Conservation (phyloP, 306 rosid species). For the Ochetophila trinervis region DNA sequence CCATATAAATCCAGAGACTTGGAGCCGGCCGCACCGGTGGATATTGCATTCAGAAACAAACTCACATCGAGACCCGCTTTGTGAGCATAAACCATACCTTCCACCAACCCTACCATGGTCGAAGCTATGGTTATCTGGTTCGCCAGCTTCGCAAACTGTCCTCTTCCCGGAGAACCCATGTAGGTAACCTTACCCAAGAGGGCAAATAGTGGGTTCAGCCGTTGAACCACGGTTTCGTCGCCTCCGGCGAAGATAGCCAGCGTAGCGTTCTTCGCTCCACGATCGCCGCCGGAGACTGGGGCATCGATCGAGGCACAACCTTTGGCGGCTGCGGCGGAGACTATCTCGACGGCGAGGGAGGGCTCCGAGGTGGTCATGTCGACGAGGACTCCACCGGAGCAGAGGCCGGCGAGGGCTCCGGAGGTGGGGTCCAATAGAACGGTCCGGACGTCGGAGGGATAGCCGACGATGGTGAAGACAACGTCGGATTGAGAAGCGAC, state of each 20-base stretch:
- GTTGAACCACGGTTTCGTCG: slow-evolving; percentile 36
- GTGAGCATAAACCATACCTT: slow-evolving; percentile 81
- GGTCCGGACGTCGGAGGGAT: slow-evolving; percentile 89
- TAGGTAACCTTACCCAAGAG: slow-evolving; percentile 70
- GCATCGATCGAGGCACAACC: slow-evolving; percentile 70
- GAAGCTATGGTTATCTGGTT: slow-evolving; percentile 75
- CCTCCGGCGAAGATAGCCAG: slow-evolving; percentile 85
- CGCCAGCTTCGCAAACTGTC: slow-evolving; percentile 85
- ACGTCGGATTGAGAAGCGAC: slow-evolving; percentile 77
- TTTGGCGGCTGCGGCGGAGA: slow-evolving; percentile 44
- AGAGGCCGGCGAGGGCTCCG: slow-evolving; percentile 80
- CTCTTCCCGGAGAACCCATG: slow-evolving; percentile 85
- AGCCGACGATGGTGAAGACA: slow-evolving; percentile 88
- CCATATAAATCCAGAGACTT: slow-evolving; percentile 64
- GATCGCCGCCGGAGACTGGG: slow-evolving; percentile 89
- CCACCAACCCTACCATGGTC: slow-evolving; percentile 83
- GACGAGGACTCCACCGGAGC: slow-evolving; percentile 70
- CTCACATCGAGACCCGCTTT: slow-evolving; percentile 74
- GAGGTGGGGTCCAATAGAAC: slow-evolving; percentile 63
- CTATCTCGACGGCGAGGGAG: slow-evolving; percentile 75
- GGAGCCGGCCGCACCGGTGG: slow-evolving; percentile 77
- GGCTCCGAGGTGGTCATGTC: slow-evolving; percentile 98
- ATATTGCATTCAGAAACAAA: slow-evolving; percentile 60
- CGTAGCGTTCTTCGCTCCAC: slow-evolving; percentile 66
- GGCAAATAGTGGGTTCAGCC: slow-evolving; percentile 41